Base-by-base conservation (phyloP, 192 early-diverging fungal genomes). In the Helicostylum pulchrum region DNA sequence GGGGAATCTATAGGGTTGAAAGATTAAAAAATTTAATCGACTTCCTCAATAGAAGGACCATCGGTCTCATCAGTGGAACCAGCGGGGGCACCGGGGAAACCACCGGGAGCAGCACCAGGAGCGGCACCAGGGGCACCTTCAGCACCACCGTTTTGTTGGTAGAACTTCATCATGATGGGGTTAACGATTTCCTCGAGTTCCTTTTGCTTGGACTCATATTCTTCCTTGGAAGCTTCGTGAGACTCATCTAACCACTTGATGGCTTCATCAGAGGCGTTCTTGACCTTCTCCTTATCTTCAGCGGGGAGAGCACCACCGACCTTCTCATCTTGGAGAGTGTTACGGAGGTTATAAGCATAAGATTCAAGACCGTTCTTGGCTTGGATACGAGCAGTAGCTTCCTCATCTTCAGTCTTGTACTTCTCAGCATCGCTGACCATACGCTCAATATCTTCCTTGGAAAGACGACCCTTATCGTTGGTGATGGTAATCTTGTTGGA, bases 371-470 rank as follows among this genome's bases (percentile, higher is more conserved):
- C 92, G 87, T 97, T 99, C 81, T 90, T 92, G 74, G 97, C 88
- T 53, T 83, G 65, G 78, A 99, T 89, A 72, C 92, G 90, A 54
- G 87, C 87, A 64, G 94, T 92, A 61, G 92, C 95, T 88, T 78
- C 91, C 80, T 97, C 95, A 87, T 99, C 97, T 84, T 99, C 95
- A 63, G 90, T 90, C 89, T 95, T 93, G 70, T 92, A 96, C 81
- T 90, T 78, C 80, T 97, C 95, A 63, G 95, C 97, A 76, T 99
- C 97, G 64, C 81, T 76, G 69, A 99, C 85, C 94, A 99, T 98
- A 72, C 95, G 92, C 66, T 96, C 88, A 75, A 99, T 98, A 52
- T 98, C 97, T 77, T 98, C 95, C 72, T 93, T 89, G 52, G 89
- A 88, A 42, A 97, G 85, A 69, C 94, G 91, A 49, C 92, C 94